Percentiles rank a stretch among this genome's conserved stretches.
Conservation (phyloP, 1,284 basidiomycete species). For the Ustilago esculenta region DNA sequence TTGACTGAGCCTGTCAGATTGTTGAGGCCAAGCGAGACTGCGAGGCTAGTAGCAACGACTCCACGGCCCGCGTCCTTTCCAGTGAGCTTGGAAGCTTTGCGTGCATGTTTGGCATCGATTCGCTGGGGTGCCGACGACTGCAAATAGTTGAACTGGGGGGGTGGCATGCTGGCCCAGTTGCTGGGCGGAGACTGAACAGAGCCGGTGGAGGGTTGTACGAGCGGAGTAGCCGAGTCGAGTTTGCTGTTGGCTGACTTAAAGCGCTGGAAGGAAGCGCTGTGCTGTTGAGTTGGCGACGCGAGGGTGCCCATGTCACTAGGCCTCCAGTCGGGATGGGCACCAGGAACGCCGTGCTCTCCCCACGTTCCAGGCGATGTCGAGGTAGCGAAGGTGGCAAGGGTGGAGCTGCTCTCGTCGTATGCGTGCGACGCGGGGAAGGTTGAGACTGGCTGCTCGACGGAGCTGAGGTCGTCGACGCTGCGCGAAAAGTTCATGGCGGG, state of each 20-base stretch:
- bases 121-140: conserved; percentile 13
- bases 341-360: conserved; percentile 53
- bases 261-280: conserved; percentile 17
- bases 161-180: conserved; percentile 41
- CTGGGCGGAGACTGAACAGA: conserved; percentile 22
- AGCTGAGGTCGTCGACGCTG: conserved; percentile 58
- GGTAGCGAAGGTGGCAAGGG: conserved; percentile 13
- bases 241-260: conserved; percentile 27
- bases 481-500: conserved; percentile 53
- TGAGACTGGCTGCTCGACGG: conserved; percentile 23
- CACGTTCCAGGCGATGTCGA: conserved; percentile 37
- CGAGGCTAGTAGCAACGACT: conserved; percentile 21
- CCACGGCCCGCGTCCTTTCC: conserved; percentile 35
- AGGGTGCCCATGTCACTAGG: conserved; percentile 55
- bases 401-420: conserved; percentile 35
- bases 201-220: conserved; percentile 24
- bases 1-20: conserved; percentile 15
- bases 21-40: conserved; percentile 33
- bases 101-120: conserved; percentile 25
- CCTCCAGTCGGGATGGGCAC: conserved; percentile 36
- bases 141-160: conserved; percentile 25
- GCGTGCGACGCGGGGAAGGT: conserved; percentile 25
- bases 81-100: conserved; percentile 48
- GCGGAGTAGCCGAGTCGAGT: conserved; percentile 25
- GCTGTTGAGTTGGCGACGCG: conserved; percentile 29